phyloP scores from a whole-genome alignment of 129 eudicot species.

The Dittrichia graveolens region DNA sequence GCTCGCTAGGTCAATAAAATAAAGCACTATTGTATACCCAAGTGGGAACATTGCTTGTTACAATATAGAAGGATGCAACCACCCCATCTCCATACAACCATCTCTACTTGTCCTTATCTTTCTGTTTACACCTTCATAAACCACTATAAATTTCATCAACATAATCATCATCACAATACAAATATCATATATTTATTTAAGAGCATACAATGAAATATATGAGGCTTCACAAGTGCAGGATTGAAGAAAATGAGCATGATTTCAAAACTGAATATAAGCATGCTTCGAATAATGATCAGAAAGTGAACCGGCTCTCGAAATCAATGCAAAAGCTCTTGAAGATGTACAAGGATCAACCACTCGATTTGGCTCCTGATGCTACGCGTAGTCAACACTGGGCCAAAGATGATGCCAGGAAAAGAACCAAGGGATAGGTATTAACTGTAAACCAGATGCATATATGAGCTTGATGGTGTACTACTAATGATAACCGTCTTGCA shows the following conservation, averaged over 20 bases:
- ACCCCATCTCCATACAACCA: conserved; percentile 28
- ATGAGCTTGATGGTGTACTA: background rate
- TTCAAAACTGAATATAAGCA: background rate
- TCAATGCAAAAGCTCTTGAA: conserved; percentile 15
- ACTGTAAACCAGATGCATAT: background rate
- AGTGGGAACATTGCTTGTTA: background rate
- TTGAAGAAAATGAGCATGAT: conserved; percentile 18
- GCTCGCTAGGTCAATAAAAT: too few species aligned
- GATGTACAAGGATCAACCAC: conserved; percentile 14
- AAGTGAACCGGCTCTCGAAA: conserved; percentile 24
- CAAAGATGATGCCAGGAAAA: conserved; percentile 5
- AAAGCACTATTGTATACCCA: too few species aligned
- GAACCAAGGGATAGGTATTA: background rate
- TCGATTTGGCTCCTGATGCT: conserved; percentile 3
- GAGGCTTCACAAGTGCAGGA: conserved; percentile 29
- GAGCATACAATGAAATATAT: conserved; percentile 22
- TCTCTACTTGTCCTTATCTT: conserved; percentile 14
- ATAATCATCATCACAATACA: background rate
- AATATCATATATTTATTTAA: background rate
- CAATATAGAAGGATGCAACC: conserved; percentile 25
- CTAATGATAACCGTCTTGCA: background rate
- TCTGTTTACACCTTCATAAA: background rate
- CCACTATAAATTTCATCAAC: conserved; percentile 20
- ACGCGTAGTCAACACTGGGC: background rate
- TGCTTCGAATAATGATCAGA: conserved; percentile 15